phyloP scores from a whole-genome alignment of 768 basidiomycete genomes.

The Postia placenta region DNA sequence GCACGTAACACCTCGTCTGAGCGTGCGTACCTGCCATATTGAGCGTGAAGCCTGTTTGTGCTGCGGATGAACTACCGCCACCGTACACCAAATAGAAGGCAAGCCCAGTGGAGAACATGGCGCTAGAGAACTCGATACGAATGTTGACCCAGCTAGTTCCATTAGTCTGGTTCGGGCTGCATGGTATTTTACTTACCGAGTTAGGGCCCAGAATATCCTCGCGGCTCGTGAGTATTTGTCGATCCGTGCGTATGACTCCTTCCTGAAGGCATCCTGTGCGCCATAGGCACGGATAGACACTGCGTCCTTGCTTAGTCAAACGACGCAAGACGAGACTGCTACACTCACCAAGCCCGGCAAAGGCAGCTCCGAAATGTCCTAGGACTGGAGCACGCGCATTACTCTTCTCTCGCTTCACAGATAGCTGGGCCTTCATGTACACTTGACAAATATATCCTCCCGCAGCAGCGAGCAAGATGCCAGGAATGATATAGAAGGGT shows the following conservation, averaged over 20 bases:
- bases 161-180: background rate
- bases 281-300: constrained; percentile 53
- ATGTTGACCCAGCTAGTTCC: constrained; percentile 37
- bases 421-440: constrained; percentile 46
- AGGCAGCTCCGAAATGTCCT: constrained; percentile 47
- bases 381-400: constrained; percentile 39
- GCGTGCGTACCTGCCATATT: constrained; percentile 33
- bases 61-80: constrained; percentile 34
- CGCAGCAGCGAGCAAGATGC: constrained; percentile 25
- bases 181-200: constrained; percentile 15
- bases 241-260: constrained; percentile 37
- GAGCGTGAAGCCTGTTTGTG: constrained; percentile 34
- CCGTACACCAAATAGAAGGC: constrained; percentile 50
- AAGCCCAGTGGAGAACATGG: constrained; percentile 41
- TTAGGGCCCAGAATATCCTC: constrained; percentile 42
- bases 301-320: constrained; percentile 5
- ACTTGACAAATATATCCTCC: constrained; percentile 35
- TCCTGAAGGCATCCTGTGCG: constrained; percentile 38
- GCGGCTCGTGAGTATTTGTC: constrained; percentile 40
- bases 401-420: constrained; percentile 46
- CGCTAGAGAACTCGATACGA: constrained; percentile 52
- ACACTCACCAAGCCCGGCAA: constrained; percentile 42
- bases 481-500: constrained; percentile 33
- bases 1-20: background rate
- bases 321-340: background rate